Conservation (phyloP, 257 asterid species). For the Sherardia arvensis region DNA sequence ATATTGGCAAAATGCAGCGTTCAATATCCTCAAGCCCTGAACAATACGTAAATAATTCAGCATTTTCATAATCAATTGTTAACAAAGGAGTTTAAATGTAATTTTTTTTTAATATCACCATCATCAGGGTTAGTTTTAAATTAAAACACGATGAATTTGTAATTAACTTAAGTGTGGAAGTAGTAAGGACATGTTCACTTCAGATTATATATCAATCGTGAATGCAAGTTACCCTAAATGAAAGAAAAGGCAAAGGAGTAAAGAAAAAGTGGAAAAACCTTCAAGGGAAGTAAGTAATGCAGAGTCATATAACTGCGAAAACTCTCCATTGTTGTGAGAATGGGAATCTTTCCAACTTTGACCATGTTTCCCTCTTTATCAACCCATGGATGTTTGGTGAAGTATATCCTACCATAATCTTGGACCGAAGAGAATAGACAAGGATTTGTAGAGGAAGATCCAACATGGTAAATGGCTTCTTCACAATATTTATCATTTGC, state of each 20-base stretch:
- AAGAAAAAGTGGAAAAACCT: slow-evolving; percentile 24
- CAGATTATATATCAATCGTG: no score
- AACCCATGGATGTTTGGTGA: slow-evolving; percentile 68
- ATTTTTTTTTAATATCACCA: no score
- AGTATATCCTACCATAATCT: slow-evolving; percentile 41
- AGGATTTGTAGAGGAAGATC: slow-evolving; percentile 76
- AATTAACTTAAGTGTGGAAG: no score
- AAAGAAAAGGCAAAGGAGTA: not conserved
- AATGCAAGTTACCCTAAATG: no score
- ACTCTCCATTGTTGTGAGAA: slow-evolving; percentile 52
- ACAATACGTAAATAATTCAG: not conserved
- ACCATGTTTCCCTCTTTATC: slow-evolving; percentile 58
- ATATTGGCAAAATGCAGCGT: slow-evolving; percentile 57
- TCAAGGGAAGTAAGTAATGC: slow-evolving; percentile 65
- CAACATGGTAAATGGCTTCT: slow-evolving; percentile 53
- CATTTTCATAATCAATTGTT: no score
- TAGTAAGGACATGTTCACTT: no score
- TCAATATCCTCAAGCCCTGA: slow-evolving; percentile 57
- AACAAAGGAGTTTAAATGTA: no score
- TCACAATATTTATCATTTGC: slow-evolving; percentile 23
- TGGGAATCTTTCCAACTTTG: slow-evolving; percentile 47
- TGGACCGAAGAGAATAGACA: slow-evolving; percentile 24
- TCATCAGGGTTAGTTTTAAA: no score
- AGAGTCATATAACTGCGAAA: slow-evolving; percentile 49
- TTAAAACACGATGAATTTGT: no score